Conservation (phyloP, 352 stramenopile species). For the Pythium utonaiense region DNA sequence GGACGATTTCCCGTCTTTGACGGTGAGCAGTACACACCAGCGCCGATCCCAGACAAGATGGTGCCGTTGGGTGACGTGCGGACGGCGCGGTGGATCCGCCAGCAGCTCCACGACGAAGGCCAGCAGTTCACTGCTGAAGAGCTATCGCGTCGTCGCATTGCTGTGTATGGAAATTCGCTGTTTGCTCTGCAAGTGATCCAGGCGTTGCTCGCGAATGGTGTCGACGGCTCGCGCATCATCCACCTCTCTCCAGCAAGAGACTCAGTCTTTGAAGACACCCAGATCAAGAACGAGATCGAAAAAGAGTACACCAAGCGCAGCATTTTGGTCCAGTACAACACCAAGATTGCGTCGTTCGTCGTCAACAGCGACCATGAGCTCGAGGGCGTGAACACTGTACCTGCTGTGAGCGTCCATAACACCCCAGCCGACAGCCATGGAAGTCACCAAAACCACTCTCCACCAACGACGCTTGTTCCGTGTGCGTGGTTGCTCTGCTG, state of each 20-base stretch:
- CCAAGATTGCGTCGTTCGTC: slow-evolving; percentile 45
- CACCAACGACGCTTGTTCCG: slow-evolving; percentile 13
- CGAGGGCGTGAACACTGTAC: slow-evolving; percentile 37
- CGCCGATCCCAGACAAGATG: slow-evolving; percentile 13
- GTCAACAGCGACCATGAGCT: slow-evolving; percentile 31
- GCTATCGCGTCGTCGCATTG: slow-evolving; percentile 26
- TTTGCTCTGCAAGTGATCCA: slow-evolving; percentile 71
- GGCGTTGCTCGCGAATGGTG: slow-evolving; percentile 34
- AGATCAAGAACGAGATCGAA: slow-evolving; percentile 57
- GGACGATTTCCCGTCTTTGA: slow-evolving; percentile 24
- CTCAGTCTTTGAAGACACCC: slow-evolving; percentile 54
- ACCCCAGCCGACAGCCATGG: not conserved
- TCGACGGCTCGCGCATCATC: slow-evolving; percentile 45
- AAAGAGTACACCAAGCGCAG: slow-evolving; percentile 39
- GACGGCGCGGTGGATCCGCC: slow-evolving; percentile 20
- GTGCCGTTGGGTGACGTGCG: slow-evolving; percentile 23
- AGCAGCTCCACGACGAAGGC: slow-evolving; percentile 11
- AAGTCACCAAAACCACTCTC: slow-evolving; percentile 1
- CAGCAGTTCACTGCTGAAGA: slow-evolving; percentile 2
- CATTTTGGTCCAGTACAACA: slow-evolving; percentile 40
- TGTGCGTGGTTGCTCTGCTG: slow-evolving; percentile 83
- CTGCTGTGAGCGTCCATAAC: slow-evolving; percentile 6
- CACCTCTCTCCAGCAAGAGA: slow-evolving; percentile 50
- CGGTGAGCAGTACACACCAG: slow-evolving; percentile 17
- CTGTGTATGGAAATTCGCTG: slow-evolving; percentile 61